Evolutionary conservation across 306 rosid species (phyloP).

Genomic region (Gynostemma pentaphyllum): DNA sequence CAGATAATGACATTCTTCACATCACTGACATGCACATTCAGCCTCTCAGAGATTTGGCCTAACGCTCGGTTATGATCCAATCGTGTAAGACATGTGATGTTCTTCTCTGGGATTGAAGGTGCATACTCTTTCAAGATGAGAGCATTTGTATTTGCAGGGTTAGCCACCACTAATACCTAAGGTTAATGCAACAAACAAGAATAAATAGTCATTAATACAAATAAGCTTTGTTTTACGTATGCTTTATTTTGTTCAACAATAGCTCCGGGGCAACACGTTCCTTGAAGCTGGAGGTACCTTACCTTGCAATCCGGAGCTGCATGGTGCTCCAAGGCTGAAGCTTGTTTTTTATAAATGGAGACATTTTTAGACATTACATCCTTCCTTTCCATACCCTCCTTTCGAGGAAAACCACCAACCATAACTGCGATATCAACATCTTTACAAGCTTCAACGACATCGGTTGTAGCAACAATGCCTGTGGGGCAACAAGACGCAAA

Average conservation of each 20-base stretch:
- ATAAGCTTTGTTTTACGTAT: no score
- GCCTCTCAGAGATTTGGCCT: slow-evolving; percentile 72
- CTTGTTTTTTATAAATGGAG: slow-evolving; percentile 81
- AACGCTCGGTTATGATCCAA: slow-evolving; percentile 92
- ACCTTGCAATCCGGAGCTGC: slow-evolving; percentile 97
- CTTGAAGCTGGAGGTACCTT: background rate
- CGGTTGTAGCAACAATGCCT: slow-evolving; percentile 98
- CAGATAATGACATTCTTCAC: slow-evolving; percentile 79
- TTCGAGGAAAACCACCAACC: slow-evolving; percentile 99
- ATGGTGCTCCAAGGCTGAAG: slow-evolving; percentile 84
- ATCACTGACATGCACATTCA: slow-evolving; percentile 53
- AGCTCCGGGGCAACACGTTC: no score
- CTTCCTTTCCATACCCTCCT: slow-evolving; percentile 97
- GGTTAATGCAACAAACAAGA: slow-evolving; percentile 5
- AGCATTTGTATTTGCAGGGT: slow-evolving; percentile 93
- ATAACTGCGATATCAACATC: slow-evolving; percentile 77
- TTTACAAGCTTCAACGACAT: slow-evolving; percentile 85
- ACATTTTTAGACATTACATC: slow-evolving; percentile 94
- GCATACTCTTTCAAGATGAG: slow-evolving; percentile 76
- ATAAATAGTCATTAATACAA: no score
- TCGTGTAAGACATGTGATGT: slow-evolving; percentile 74
- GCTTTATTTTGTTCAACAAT: no score
- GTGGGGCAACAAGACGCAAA: background rate
- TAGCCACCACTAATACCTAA: slow-evolving; percentile 87
- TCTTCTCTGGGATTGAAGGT: slow-evolving; percentile 69